A percentile compares a stretch with the other conserved stretches of the same genome.
These are phyloP conservation scores for Microthlaspi erraticum DNA, from an alignment of 345 rosid genomes.

Conservation along the genomic window DNA sequence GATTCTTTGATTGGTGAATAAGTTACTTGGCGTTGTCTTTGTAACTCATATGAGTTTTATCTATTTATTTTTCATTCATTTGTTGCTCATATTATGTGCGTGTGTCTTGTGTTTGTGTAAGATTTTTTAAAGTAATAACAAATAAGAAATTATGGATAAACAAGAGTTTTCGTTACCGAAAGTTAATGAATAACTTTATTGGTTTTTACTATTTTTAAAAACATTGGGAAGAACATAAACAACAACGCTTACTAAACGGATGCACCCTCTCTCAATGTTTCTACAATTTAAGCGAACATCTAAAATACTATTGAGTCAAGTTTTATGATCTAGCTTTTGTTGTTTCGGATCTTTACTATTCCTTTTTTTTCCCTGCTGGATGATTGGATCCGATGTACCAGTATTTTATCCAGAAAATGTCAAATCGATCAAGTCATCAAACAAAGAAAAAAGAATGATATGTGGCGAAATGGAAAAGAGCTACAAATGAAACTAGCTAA, in stretches of 20 bases:
- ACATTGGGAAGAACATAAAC: conserved; percentile 1
- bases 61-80: conserved; percentile 26
- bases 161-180: background rate
- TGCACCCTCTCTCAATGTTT: background rate
- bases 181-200: background rate
- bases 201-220: background rate
- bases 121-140: background rate
- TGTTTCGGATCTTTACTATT: too few species aligned
- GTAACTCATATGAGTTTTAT: conserved; percentile 20
- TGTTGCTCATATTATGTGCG: conserved; percentile 8
- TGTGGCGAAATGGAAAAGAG: too few species aligned
- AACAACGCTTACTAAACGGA: background rate
- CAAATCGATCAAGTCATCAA: too few species aligned
- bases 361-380: too few species aligned
- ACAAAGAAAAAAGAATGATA: too few species aligned
- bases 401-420: too few species aligned
- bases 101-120: conserved; percentile 5
- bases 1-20: conserved; percentile 8
- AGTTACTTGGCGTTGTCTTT: conserved; percentile 16
- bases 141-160: conserved; percentile 4
- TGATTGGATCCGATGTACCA: too few species aligned
- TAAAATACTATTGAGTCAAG: too few species aligned
- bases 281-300: too few species aligned
- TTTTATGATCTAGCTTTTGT: too few species aligned
- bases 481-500: too few species aligned